Evolutionary conservation across 1,284 basidiomycete genomes (phyloP).

Genomic region (Cronartium ribicola): DNA sequence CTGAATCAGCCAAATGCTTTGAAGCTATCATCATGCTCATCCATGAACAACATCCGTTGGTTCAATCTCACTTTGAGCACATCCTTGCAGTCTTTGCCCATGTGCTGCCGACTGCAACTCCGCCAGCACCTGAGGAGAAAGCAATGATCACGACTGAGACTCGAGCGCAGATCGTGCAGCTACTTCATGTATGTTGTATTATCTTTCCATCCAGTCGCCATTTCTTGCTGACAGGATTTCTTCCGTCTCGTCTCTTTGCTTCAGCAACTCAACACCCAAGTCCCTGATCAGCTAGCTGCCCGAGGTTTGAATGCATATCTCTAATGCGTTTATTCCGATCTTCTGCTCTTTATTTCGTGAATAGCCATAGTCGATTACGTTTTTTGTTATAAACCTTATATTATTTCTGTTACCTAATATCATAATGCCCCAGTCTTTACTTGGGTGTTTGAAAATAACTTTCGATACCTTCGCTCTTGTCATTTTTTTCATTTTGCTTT

Average conservation of each 20-base stretch:
- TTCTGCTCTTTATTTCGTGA: too few species aligned
- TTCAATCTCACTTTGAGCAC: conserved; percentile 71
- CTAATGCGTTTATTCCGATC: conserved; percentile 17
- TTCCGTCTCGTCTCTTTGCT: neutral
- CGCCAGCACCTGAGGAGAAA: conserved; percentile 54
- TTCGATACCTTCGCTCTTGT: too few species aligned
- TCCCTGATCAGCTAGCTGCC: conserved; percentile 69
- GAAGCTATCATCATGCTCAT: conserved; percentile 83
- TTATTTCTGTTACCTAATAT: too few species aligned
- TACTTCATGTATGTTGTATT: conserved; percentile 58
- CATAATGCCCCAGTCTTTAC: too few species aligned
- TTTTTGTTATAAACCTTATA: too few species aligned
- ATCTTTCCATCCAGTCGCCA: neutral
- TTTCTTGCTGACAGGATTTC: neutral
- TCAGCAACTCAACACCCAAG: conserved; percentile 63
- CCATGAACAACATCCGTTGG: conserved; percentile 64
- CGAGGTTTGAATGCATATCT: conserved; percentile 60
- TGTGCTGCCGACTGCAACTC: conserved; percentile 60
- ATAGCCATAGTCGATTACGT: too few species aligned
- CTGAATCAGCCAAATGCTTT: conserved; percentile 73
- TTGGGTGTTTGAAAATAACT: too few species aligned
- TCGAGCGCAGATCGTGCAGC: conserved; percentile 66
- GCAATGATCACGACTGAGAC: conserved; percentile 70
- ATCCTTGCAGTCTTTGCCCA: conserved; percentile 76
- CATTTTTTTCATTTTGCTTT: too few species aligned